These are phyloP conservation scores for Aleurites moluccanus DNA, from an alignment of 441 rosid genomes.

Conservation along the genomic window DNA sequence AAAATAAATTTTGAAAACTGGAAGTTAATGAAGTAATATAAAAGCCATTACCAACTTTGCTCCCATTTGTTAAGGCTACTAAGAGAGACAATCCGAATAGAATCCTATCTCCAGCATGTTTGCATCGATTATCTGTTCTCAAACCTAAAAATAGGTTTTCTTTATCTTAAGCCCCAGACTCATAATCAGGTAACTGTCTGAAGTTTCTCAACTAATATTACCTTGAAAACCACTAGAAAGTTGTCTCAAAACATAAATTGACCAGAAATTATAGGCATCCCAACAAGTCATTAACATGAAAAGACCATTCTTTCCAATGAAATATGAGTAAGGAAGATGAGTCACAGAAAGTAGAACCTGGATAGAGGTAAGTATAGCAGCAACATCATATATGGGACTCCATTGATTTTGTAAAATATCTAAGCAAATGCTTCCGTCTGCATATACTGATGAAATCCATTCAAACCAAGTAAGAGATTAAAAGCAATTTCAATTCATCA, in stretches of 20 bases:
- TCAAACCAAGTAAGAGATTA: neutral
- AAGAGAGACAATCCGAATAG: neutral
- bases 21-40: neutral
- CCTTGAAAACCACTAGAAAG: neutral
- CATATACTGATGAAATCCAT: slow-evolving; percentile 43
- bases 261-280: neutral
- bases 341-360: slow-evolving; percentile 40
- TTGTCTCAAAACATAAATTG: neutral
- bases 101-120: neutral
- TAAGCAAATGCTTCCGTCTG: slow-evolving; percentile 70
- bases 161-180: neutral
- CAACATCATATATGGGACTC: slow-evolving; percentile 71
- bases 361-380: slow-evolving; percentile 66
- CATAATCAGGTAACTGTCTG: neutral
- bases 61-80: neutral
- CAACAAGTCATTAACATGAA: neutral
- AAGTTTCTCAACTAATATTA: neutral
- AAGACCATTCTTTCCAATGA: neutral
- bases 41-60: neutral
- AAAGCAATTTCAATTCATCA: neutral
- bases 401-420: slow-evolving; percentile 69
- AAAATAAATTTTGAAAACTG: neutral
- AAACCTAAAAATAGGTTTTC: neutral
- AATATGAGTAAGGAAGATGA: neutral
- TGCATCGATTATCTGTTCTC: neutral